phyloP scores from a whole-genome alignment of 345 rosid genomes.

The Turritis glabra region DNA sequence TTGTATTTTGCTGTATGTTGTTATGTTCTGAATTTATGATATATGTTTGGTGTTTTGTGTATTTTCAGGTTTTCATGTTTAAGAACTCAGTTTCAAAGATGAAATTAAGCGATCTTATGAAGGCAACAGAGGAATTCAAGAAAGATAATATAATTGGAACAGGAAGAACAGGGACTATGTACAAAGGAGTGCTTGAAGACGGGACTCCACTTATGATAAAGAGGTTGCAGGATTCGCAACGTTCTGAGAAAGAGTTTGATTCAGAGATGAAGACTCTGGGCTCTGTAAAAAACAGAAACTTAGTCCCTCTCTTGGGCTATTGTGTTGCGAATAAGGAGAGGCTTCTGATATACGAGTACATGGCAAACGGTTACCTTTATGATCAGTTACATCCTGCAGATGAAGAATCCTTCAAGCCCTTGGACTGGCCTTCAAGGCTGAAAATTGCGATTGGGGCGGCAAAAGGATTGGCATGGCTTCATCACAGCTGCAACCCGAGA shows the following conservation, averaged over 20 bases:
- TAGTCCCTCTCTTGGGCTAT: conserved; percentile 91
- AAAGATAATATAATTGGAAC: conserved; percentile 73
- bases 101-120: conserved; percentile 83
- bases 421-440: conserved; percentile 93
- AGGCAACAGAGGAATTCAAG: conserved; percentile 80
- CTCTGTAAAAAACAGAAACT: conserved; percentile 70
- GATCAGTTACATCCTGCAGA: conserved; percentile 53
- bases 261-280: conserved; percentile 91
- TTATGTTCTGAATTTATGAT: conserved; percentile 9
- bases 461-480: conserved; percentile 92
- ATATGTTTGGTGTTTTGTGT: conserved; percentile 13
- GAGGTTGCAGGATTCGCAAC: conserved; percentile 91
- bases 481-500: conserved; percentile 93
- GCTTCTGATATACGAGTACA: conserved; percentile 72
- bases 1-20: background rate
- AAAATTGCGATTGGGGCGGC: conserved; percentile 83
- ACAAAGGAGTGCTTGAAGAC: conserved; percentile 77
- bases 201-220: conserved; percentile 78
- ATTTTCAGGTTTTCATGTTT: conserved; percentile 79
- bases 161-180: conserved; percentile 87
- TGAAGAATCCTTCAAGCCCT: conserved; percentile 48
- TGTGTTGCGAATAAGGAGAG: conserved; percentile 72
- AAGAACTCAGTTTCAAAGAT: conserved; percentile 75
- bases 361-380: conserved; percentile 74
- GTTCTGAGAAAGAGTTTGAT: conserved; percentile 69